Conservation (phyloP, 2,329 filamentous ascomycete species). For the Fonsecaea pugnacius region DNA sequence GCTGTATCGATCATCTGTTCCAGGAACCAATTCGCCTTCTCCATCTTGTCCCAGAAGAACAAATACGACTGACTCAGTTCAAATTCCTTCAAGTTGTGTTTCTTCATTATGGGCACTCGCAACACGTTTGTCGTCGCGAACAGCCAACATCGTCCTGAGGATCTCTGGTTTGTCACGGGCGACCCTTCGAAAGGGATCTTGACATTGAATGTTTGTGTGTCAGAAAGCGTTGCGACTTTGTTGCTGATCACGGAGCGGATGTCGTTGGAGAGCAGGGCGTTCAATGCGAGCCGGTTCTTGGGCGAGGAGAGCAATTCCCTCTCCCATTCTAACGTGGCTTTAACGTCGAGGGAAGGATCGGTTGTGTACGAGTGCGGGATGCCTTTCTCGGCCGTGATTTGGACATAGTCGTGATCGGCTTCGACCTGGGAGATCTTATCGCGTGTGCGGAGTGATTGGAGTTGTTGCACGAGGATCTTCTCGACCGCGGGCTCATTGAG, state of each 20-base stretch:
- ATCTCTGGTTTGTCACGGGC: slow-evolving; percentile 82
- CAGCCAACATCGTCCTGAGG: slow-evolving; percentile 85
- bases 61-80: slow-evolving; percentile 87
- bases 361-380: slow-evolving; percentile 37
- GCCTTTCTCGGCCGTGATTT: slow-evolving; percentile 54
- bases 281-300: slow-evolving; percentile 74
- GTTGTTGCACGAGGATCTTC: slow-evolving; percentile 47
- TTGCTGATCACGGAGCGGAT: slow-evolving; percentile 69
- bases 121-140: slow-evolving; percentile 93
- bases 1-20: slow-evolving; percentile 80
- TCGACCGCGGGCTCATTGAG: slow-evolving; percentile 38
- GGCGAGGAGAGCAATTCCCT: slow-evolving; percentile 65
- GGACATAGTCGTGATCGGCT: slow-evolving; percentile 57
- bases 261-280: slow-evolving; percentile 70
- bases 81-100: slow-evolving; percentile 75
- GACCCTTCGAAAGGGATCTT: slow-evolving; percentile 79
- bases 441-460: slow-evolving; percentile 42
- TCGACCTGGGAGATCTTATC: slow-evolving; percentile 45
- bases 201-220: slow-evolving; percentile 82
- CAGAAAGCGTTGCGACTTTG: slow-evolving; percentile 64
- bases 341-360: slow-evolving; percentile 53
- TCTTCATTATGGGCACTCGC: slow-evolving; percentile 83
- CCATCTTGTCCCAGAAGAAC: slow-evolving; percentile 93
- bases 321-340: slow-evolving; percentile 63
- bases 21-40: slow-evolving; percentile 88